Conservation (phyloP, 768 basidiomycete genomes). For the Rossbeevera mucosa region DNA sequence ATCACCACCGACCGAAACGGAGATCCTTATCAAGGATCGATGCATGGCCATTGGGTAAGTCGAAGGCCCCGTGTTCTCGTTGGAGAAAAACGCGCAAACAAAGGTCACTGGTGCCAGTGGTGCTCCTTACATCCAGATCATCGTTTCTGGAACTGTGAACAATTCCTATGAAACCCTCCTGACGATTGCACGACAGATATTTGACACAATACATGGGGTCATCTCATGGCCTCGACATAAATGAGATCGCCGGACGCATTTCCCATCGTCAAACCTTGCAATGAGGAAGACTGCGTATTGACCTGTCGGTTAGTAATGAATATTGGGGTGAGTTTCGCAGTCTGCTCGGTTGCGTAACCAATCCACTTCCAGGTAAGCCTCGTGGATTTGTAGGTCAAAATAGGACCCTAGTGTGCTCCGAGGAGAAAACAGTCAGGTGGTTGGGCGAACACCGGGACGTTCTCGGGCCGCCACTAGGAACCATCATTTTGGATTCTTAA, state of each 20-base stretch:
- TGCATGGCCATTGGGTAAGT: neutral
- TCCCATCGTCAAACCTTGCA: slow-evolving; percentile 4
- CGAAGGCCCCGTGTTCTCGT: neutral
- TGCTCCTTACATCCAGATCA: neutral
- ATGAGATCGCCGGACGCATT: neutral
- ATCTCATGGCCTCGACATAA: neutral
- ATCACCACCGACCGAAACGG: too few relatives aligned
- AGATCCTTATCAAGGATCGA: neutral
- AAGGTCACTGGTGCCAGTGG: neutral
- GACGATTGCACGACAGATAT: neutral
- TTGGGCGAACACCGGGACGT: neutral
- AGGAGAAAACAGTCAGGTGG: neutral
- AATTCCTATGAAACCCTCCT: neutral
- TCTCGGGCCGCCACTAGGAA: neutral
- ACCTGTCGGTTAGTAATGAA: neutral
- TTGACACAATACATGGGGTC: neutral
- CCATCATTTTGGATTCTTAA: neutral
- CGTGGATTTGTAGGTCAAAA: neutral
- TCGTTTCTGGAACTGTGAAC: neutral
- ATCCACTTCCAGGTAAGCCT: neutral
- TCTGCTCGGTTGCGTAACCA: neutral
- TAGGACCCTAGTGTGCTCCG: neutral
- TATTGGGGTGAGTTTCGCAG: neutral
- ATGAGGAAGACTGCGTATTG: neutral
- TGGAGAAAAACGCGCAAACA: neutral